Base-by-base conservation (phyloP, 2,329 filamentous ascomycete genomes). In the Cytospora paraplurivora region DNA sequence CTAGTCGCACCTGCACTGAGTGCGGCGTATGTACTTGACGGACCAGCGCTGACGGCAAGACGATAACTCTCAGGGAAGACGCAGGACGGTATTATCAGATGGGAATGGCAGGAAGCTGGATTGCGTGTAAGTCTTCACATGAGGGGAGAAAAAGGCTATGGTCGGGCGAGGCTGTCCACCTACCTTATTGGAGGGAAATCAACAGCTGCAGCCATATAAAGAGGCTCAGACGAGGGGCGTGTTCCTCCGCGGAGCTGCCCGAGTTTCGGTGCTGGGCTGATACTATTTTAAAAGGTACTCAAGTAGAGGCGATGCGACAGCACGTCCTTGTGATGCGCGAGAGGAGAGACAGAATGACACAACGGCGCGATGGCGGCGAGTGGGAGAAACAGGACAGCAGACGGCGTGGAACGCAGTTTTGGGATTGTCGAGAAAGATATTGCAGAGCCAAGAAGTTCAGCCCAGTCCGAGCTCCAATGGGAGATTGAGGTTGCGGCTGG, bases 271-370 rank as follows among this genome's bases (percentile, higher is more conserved):
- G 44, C 34, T 33, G 47, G 37, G 13, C 35, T 38, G 51, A 35
- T 57, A 27, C 51, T 55, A 50, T 44, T n/a, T 37, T 51, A 37
- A 51, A 19, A n/a, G 41, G 17, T 44, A 41, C 19, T 44, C 19
- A 44, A 19, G 41, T 19, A 59, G 34, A 37, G 47, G 60, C 52
- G 55, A 52, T 63, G 44, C 60, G 56, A 55, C 63, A 56, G 60
- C 63, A 65, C 60, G 63, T 63, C 63, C 60, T 50, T 52, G 60
- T 33, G 57, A 15, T 34, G 49, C 38, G 56, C 50, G 55, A 41
- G n/a, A 47, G 34, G 56, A 52, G 44, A 52, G 38, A 53, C 57
- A 34, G 34, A 44, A 60, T 41, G 35, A 49, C 56, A 62, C 51
- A 51, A 53, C 51, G 41, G 56, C 19, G 44, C 57, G 51, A 41